These are phyloP conservation scores for Capniomyces stellatus DNA, from an alignment of 371 early-diverging fungal species.

Conservation along the genomic window DNA sequence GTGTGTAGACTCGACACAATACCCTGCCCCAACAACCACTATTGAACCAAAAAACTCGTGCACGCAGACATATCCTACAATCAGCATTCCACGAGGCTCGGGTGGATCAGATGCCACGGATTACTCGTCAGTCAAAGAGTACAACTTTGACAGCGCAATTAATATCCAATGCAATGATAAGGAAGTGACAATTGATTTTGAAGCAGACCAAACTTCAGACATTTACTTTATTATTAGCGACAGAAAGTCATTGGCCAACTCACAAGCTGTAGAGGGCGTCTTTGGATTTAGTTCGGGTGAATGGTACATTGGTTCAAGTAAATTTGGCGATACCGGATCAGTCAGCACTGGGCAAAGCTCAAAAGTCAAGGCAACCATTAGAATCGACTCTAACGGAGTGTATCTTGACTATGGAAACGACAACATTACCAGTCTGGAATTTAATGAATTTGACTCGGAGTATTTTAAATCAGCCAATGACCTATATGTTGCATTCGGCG, in stretches of 20 bases:
- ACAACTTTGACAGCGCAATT: background rate
- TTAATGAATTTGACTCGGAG: background rate
- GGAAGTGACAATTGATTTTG: background rate
- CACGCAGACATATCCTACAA: too few species aligned
- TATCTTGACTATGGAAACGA: background rate
- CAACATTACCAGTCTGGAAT: background rate
- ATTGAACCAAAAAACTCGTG: too few species aligned
- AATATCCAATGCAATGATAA: background rate
- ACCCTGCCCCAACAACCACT: too few species aligned
- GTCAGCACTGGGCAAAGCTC: too few species aligned
- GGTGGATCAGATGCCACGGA: too few species aligned
- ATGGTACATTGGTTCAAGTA: background rate
- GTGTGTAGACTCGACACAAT: too few species aligned
- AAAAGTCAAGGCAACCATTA: too few species aligned
- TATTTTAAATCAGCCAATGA: background rate
- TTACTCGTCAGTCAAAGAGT: too few species aligned
- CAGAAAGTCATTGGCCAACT: background rate
- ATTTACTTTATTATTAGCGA: background rate
- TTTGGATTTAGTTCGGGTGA: background rate
- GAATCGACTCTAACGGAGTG: background rate
- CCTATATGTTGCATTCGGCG: background rate
- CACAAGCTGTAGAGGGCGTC: background rate
- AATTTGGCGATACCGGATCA: too few species aligned
- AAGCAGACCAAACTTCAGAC: background rate
- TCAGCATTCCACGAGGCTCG: too few species aligned